Evolutionary conservation across 2,329 filamentous ascomycete species (phyloP).

Genomic region (Pochonia chlamydosporia): DNA sequence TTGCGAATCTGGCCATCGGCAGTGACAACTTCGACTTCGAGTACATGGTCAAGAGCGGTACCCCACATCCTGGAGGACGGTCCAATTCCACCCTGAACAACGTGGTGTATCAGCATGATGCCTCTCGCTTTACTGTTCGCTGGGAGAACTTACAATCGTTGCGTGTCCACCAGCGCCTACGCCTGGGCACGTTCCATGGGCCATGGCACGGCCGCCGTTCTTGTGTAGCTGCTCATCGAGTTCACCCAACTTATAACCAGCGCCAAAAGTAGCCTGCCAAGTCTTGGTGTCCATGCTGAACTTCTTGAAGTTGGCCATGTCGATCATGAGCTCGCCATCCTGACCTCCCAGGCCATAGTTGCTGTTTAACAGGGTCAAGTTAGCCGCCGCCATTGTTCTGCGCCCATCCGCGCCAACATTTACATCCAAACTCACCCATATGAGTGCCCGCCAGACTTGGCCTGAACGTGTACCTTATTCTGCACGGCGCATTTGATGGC

Average conservation of each 20-base stretch:
- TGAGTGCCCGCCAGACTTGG: constrained; percentile 59
- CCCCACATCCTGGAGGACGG: constrained; percentile 57
- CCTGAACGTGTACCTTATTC: constrained; percentile 49
- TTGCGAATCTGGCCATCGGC: constrained; percentile 45
- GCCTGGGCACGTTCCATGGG: constrained; percentile 54
- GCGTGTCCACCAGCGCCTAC: constrained; percentile 55
- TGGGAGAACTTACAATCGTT: constrained; percentile 48
- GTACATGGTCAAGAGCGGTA: constrained; percentile 46
- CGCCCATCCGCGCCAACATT: fast-evolving
- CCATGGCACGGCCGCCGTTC: constrained; percentile 49
- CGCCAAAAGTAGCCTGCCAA: constrained; percentile 50
- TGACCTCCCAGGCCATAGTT: constrained; percentile 42
- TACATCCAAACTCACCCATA: constrained; percentile 42
- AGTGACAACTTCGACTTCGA: constrained; percentile 51
- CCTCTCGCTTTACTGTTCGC: too few species aligned
- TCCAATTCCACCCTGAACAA: constrained; percentile 46
- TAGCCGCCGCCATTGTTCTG: not conserved
- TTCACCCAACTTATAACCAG: constrained; percentile 46
- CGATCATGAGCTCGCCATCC: constrained; percentile 47
- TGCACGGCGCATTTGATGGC: constrained; percentile 52
- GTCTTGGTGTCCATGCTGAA: constrained; percentile 47
- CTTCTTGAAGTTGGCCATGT: constrained; percentile 45
- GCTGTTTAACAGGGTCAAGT: constrained; percentile 13
- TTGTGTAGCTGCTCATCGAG: constrained; percentile 44
- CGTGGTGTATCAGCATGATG: constrained; percentile 1